Percentiles rank a stretch among this genome's conserved stretches.
phyloP scores from a whole-genome alignment of 768 basidiomycete genomes.

The Suillus bovinus region DNA sequence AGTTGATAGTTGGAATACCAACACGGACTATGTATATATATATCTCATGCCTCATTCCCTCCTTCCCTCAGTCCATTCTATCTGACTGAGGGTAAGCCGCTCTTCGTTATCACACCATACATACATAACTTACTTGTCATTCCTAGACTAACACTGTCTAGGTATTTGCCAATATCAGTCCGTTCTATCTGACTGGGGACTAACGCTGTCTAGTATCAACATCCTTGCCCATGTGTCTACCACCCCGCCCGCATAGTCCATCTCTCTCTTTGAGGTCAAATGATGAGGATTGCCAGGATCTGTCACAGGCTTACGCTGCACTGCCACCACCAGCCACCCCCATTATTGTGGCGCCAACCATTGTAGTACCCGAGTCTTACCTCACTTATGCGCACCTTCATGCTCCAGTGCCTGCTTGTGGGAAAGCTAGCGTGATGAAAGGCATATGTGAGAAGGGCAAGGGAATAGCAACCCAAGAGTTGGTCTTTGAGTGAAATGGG shows the following conservation, averaged over 20 bases:
- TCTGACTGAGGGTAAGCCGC: no score
- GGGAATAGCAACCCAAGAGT: constrained; percentile 19
- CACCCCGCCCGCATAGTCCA: constrained; percentile 16
- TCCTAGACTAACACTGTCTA: no score
- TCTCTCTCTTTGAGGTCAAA: constrained; percentile 14
- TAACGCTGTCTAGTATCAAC: no score
- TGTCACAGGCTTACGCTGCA: constrained; percentile 30
- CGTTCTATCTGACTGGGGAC: no score
- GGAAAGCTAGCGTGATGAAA: neutral
- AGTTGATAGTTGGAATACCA: no score
- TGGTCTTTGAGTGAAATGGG: constrained; percentile 28
- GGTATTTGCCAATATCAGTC: no score
- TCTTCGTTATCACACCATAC: no score
- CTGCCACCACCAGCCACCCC: constrained; percentile 29
- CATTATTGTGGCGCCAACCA: constrained; percentile 18
- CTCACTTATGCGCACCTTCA: constrained; percentile 32
- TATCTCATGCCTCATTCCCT: no score
- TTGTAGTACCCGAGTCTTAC: constrained; percentile 22
- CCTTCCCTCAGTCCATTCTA: no score
- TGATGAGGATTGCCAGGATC: constrained; percentile 27
- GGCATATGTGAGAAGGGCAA: constrained; percentile 8
- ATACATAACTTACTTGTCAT: no score
- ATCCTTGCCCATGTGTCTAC: constrained; percentile 19
- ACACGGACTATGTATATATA: no score
- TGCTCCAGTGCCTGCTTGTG: constrained; percentile 16